Conservation (phyloP, 2,329 filamentous ascomycete species). For the Fusarium pseudocircinatum region DNA sequence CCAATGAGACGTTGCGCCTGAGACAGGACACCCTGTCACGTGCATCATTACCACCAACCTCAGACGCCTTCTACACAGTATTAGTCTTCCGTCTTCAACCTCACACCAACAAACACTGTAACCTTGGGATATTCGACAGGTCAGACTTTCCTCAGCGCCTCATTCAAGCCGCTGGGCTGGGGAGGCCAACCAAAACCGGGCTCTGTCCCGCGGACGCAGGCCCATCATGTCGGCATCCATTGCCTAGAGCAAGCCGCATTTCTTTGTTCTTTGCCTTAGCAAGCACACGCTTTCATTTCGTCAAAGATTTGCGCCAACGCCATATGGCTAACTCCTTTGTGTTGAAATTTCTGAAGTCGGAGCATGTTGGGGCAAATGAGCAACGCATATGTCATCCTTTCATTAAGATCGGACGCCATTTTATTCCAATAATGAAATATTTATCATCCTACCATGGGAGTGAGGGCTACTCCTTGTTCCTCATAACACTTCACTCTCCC, state of each 20-base stretch:
- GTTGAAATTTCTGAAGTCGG: conserved; percentile 16
- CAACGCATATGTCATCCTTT: conserved; percentile 20
- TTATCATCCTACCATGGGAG: conserved; percentile 1
- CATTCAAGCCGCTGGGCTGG: conserved; percentile 14
- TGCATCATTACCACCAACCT: conserved; percentile 9
- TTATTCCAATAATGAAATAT: conserved; percentile 36
- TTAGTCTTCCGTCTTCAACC: conserved; percentile 14
- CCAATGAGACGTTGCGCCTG: conserved; percentile 25
- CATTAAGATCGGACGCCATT: conserved; percentile 30
- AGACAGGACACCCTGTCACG: conserved; percentile 25
- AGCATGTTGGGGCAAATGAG: conserved; percentile 14
- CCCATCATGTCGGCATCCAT: conserved; percentile 10
- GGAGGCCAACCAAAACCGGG: conserved; percentile 17
- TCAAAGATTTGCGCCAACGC: conserved; percentile 23
- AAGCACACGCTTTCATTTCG: conserved; percentile 31
- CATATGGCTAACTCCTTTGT: conserved; percentile 28
- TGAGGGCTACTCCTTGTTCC: background rate
- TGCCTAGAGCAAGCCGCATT: conserved; percentile 34
- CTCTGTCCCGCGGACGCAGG: conserved; percentile 17
- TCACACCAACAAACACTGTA: conserved; percentile 1
- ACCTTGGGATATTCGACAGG: background rate
- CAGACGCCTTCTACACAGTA: background rate
- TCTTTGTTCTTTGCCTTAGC: conserved; percentile 42
- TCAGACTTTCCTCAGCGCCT: conserved; percentile 7
- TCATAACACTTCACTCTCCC: background rate